Evolutionary conservation across 2,329 filamentous ascomycete species (phyloP).

Genomic region (Colletotrichum godetiae): DNA sequence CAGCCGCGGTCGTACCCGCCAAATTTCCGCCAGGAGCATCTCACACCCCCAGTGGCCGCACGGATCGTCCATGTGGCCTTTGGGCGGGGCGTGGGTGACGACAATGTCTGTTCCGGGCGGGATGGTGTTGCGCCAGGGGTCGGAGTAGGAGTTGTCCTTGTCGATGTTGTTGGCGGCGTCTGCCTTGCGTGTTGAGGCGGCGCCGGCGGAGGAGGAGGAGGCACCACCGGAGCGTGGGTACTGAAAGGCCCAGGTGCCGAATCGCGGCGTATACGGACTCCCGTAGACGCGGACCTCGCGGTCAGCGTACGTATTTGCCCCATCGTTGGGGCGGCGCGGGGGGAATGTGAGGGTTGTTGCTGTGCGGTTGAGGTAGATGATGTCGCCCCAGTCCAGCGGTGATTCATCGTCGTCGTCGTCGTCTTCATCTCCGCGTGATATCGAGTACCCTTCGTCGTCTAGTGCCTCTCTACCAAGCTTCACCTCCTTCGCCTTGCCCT

Average conservation of each 20-base stretch:
- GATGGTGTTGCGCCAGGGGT: constrained; percentile 43
- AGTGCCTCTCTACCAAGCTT: not conserved
- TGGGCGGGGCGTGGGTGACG: constrained; percentile 52
- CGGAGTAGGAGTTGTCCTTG: constrained; percentile 3
- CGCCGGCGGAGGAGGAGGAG: too few species aligned
- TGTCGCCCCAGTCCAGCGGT: constrained; percentile 40
- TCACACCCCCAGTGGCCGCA: constrained; percentile 43
- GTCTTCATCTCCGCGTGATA: not conserved
- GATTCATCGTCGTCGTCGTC: not conserved
- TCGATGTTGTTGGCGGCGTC: not conserved
- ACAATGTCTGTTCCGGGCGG: constrained; percentile 48
- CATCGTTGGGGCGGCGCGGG: constrained; percentile 37
- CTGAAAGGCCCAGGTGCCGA: constrained; percentile 56
- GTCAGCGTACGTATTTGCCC: not conserved
- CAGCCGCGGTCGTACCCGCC: constrained; percentile 45
- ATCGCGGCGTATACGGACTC: constrained; percentile 46
- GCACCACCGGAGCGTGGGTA: constrained; percentile 41
- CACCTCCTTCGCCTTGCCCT: not conserved
- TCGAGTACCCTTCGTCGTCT: not conserved
- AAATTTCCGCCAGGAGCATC: constrained; percentile 44
- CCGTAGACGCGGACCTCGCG: constrained; percentile 46
- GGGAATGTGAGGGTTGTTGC: constrained; percentile 33
- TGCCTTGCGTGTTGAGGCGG: too few species aligned
- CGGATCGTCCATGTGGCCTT: constrained; percentile 48
- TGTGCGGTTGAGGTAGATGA: constrained; percentile 41